Evolutionary conservation across 2,329 filamentous ascomycete genomes (phyloP).

Genomic region (Pleoardoris graminearum): DNA sequence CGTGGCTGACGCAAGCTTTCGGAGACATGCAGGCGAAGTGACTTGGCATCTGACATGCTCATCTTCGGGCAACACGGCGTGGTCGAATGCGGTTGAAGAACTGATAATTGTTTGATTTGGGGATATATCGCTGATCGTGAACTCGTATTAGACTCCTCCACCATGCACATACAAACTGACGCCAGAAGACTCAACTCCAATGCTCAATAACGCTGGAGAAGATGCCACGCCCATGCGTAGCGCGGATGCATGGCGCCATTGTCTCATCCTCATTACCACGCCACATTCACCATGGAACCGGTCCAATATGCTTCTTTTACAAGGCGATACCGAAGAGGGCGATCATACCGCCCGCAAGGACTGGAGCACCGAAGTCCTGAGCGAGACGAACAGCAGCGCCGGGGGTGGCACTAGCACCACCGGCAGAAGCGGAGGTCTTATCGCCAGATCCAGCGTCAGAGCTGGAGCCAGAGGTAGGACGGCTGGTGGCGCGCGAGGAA

Average conservation of each 20-base stretch:
- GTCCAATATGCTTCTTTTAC: slow-evolving; percentile 45
- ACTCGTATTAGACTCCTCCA: slow-evolving; percentile 37
- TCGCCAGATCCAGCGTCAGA: slow-evolving; percentile 27
- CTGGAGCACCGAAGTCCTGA: slow-evolving; percentile 56
- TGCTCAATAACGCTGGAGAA: slow-evolving; percentile 30
- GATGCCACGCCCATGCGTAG: slow-evolving; percentile 17
- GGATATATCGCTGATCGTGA: slow-evolving; percentile 42
- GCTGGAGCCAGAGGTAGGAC: slow-evolving; percentile 25
- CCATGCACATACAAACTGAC: slow-evolving; percentile 31
- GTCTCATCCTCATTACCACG: slow-evolving; percentile 30
- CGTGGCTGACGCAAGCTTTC: too few relatives aligned
- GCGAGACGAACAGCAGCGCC: slow-evolving; percentile 51
- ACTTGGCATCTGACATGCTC: not conserved
- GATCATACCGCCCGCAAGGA: slow-evolving; percentile 58
- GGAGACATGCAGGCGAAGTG: not conserved
- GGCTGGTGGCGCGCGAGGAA: slow-evolving; percentile 20
- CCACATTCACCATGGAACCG: slow-evolving; percentile 28
- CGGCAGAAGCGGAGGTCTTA: slow-evolving; percentile 26
- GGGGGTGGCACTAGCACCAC: slow-evolving; percentile 30
- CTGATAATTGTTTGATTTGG: slow-evolving; percentile 34
- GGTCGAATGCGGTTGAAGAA: slow-evolving; percentile 14
- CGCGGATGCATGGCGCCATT: slow-evolving; percentile 21
- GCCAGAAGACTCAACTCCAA: slow-evolving; percentile 29
- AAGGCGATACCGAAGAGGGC: slow-evolving; percentile 62
- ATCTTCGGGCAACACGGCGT: not conserved